Conservation (phyloP, 2,329 filamentous ascomycete species). For the Colletotrichum somersetense region DNA sequence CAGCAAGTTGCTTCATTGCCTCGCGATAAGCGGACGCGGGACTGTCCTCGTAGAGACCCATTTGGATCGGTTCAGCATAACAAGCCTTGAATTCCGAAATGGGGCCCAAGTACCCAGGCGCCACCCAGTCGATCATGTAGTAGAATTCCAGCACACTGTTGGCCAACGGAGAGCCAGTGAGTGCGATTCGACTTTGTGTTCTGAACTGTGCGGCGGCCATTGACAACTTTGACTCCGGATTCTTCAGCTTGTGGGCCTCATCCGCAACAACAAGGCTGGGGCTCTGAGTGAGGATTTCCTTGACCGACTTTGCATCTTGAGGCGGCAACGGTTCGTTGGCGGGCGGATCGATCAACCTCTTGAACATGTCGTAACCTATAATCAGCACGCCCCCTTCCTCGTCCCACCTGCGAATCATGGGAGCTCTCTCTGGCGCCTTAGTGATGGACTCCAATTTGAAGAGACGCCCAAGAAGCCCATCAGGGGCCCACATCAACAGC, state of each 20-base stretch:
- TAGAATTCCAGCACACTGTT: constrained; percentile 90
- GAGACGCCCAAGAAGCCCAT: constrained; percentile 66
- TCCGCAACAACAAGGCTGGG: constrained; percentile 85
- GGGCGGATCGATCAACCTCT: constrained; percentile 49
- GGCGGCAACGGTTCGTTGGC: constrained; percentile 47
- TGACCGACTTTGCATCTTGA: constrained; percentile 32
- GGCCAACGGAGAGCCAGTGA: constrained; percentile 88
- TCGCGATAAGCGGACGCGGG: constrained; percentile 62
- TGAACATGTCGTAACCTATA: constrained; percentile 79
- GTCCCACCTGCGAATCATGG: constrained; percentile 70
- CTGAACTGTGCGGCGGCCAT: constrained; percentile 68
- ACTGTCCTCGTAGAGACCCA: constrained; percentile 78
- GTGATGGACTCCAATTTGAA: constrained; percentile 65
- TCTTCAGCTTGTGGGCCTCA: constrained; percentile 87
- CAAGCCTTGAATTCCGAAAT: constrained; percentile 74
- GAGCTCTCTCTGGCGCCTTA: constrained; percentile 53
- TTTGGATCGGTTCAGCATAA: constrained; percentile 80
- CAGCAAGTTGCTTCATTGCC: constrained; percentile 75
- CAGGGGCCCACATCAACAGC: constrained; percentile 75
- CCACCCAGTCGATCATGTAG: constrained; percentile 89
- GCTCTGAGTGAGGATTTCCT: constrained; percentile 65
- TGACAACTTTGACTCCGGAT: constrained; percentile 65
- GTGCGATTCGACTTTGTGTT: constrained; percentile 80
- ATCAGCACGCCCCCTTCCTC: constrained; percentile 78
- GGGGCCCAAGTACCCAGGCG: constrained; percentile 81